Evolutionary conservation across 257 asterid species (phyloP).

Genomic region (Capsicum rhomboideum): DNA sequence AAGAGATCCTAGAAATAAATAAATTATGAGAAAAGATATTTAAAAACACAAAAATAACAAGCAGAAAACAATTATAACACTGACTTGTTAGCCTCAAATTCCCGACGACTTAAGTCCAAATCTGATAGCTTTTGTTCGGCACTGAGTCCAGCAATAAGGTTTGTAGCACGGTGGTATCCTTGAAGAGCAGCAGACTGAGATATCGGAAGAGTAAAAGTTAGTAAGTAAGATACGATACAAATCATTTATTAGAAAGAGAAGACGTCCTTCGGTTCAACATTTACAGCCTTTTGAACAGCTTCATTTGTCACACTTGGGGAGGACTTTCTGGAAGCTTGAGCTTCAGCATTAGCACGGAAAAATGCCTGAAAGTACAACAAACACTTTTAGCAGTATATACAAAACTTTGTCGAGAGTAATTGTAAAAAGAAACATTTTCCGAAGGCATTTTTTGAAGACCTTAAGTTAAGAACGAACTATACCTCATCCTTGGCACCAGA

Average conservation of each 20-base stretch:
- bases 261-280: conserved; percentile 16
- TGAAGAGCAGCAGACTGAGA: conserved; percentile 69
- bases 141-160: conserved; percentile 81
- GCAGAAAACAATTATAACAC: too few species aligned
- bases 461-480: background rate
- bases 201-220: background rate
- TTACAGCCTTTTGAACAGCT: conserved; percentile 96
- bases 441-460: background rate
- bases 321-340: conserved; percentile 92
- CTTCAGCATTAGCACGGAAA: conserved; percentile 73
- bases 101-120: too few species aligned
- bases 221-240: background rate
- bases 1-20: too few species aligned
- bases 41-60: too few species aligned
- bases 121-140: conserved; percentile 60
- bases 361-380: conserved; percentile 37
- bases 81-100: too few species aligned
- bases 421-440: background rate
- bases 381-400: background rate
- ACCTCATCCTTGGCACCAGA: conserved; percentile 80
- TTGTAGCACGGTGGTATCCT: conserved; percentile 89
- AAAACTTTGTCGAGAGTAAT: background rate
- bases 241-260: background rate
- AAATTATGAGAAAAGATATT: too few species aligned
- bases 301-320: conserved; percentile 86